Base-by-base conservation (phyloP, 139 green algal species). In the Chlorella sp. region DNA sequence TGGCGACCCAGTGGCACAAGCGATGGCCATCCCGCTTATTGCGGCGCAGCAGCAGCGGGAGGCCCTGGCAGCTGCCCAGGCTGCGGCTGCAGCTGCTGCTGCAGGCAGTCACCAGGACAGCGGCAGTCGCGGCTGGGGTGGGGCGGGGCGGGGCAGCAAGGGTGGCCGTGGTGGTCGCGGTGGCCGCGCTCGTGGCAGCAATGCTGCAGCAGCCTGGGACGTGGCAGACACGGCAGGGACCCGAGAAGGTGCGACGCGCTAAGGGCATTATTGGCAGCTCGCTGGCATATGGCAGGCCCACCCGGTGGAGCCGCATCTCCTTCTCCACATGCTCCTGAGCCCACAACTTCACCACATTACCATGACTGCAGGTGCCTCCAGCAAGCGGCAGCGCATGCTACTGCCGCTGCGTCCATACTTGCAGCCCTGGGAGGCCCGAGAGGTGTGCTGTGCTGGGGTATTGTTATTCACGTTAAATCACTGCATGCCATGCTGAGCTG, bases 401-500 rank as follows among this genome's bases (percentile, higher is more conserved):
- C 26, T 25, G 51, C 56, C 63, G 17, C 32, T 55, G 69, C 81
- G 55, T 36, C 71, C 71, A 39, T 78, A 67, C 21, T 26, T 38
- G 7, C 81, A 67, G 81, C 81, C 81, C n/a, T 86, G 81, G 81
- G 56, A 86, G 57, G 17, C 39, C 4, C 38, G 44, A 20, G 81
- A 86, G 81, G 81, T 74, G 56, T 18, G 81, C 38, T 47, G 63
- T 41, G 68, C 68, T 44, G 68, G n/a, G n/a, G n/a, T n/a, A n/a
- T n/a, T n/a, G n/a, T n/a, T n/a, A n/a, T n/a, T n/a, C n/a, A n/a
- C n/a, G n/a, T n/a, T n/a, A n/a, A n/a, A n/a, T n/a, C n/a, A n/a
- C n/a, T n/a, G n/a, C n/a, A n/a, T n/a, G n/a, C n/a, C n/a, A n/a
- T n/a, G n/a, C n/a, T n/a, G n/a, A n/a, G n/a, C n/a, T n/a, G n/a